A percentile compares a stretch with the other conserved stretches of the same genome.
Evolutionary conservation across 768 basidiomycete species (phyloP).

Genomic region (Suillus tomentosus): DNA sequence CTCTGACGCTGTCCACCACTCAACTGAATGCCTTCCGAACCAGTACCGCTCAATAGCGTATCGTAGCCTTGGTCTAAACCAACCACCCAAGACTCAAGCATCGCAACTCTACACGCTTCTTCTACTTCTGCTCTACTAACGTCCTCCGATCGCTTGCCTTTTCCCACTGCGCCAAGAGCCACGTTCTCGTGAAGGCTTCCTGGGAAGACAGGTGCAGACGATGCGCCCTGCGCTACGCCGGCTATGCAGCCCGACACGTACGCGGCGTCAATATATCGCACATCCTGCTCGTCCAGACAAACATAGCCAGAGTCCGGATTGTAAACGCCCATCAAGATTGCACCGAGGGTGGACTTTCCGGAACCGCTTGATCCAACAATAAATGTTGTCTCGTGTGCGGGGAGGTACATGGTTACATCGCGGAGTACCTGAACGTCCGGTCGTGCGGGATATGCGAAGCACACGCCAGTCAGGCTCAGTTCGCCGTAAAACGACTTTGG

Average conservation of each 20-base stretch:
- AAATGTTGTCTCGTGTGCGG: conserved; percentile 73
- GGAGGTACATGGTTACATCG: conserved; percentile 66
- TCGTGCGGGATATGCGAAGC: conserved; percentile 75
- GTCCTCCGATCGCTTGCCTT: conserved; percentile 43
- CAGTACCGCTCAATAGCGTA: conserved; percentile 52
- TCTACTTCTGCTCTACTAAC: conserved; percentile 72
- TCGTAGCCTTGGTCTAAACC: conserved; percentile 90
- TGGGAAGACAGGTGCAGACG: conserved; percentile 63
- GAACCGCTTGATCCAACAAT: conserved; percentile 80
- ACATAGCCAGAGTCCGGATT: conserved; percentile 63
- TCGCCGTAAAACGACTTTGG: conserved; percentile 72
- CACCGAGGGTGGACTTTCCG: conserved; percentile 73
- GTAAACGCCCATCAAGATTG: conserved; percentile 75
- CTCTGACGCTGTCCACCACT: conserved; percentile 94
- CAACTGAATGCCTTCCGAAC: conserved; percentile 72
- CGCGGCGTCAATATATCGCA: conserved; percentile 68
- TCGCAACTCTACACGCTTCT: conserved; percentile 78
- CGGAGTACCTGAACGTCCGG: conserved; percentile 59
- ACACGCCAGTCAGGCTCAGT: conserved; percentile 57
- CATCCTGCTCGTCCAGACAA: conserved; percentile 78
- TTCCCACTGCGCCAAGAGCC: conserved; percentile 69
- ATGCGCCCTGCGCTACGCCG: conserved; percentile 76
- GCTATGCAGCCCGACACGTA: conserved; percentile 75
- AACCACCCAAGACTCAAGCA: conserved; percentile 84
- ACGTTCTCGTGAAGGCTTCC: conserved; percentile 85